These are phyloP conservation scores for Prinsepia uniflora DNA, from an alignment of 306 rosid genomes.

Conservation along the genomic window DNA sequence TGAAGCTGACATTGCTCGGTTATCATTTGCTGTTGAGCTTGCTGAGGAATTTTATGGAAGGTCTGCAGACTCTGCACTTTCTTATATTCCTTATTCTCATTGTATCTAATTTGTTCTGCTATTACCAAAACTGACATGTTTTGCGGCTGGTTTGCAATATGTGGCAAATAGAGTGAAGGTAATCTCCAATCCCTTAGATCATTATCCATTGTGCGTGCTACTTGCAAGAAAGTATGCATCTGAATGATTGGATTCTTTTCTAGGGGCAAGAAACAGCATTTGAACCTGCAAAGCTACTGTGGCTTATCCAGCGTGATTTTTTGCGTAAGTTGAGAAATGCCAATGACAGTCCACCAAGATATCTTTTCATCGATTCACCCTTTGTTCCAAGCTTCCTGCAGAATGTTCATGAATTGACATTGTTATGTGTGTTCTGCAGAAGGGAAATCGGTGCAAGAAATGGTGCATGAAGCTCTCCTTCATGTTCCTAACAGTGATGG, in stretches of 20 bases:
- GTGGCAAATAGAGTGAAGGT: conserved; percentile 86
- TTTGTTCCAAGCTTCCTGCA: not conserved
- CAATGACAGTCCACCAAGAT: not conserved
- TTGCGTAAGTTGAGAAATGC: conserved; percentile 58
- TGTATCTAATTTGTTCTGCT: not conserved
- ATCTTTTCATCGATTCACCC: not conserved
- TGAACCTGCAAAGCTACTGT: conserved; percentile 96
- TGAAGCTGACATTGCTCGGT: conserved; percentile 93
- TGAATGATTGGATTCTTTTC: conserved; percentile 29
- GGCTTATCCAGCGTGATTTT: conserved; percentile 99
- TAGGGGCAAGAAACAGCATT: conserved; percentile 97
- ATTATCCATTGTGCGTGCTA: conserved; percentile 1
- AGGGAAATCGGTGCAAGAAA: conserved; percentile 90
- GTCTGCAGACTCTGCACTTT: conserved; percentile 58
- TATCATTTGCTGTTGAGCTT: conserved; percentile 97
- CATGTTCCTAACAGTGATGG: conserved; percentile 75
- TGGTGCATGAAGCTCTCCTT: conserved; percentile 87
- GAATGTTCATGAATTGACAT: conserved; percentile 17
- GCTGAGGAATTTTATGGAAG: conserved; percentile 99
- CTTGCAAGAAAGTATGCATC: conserved; percentile 11
- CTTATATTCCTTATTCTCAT: not conserved
- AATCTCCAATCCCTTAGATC: conserved; percentile 25
- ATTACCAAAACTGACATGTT: conserved; percentile 37
- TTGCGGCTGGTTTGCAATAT: conserved; percentile 32
- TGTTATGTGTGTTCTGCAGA: conserved; percentile 42